phyloP scores from a whole-genome alignment of 1,139 yeast species.

The Geotrichum europaeum region DNA sequence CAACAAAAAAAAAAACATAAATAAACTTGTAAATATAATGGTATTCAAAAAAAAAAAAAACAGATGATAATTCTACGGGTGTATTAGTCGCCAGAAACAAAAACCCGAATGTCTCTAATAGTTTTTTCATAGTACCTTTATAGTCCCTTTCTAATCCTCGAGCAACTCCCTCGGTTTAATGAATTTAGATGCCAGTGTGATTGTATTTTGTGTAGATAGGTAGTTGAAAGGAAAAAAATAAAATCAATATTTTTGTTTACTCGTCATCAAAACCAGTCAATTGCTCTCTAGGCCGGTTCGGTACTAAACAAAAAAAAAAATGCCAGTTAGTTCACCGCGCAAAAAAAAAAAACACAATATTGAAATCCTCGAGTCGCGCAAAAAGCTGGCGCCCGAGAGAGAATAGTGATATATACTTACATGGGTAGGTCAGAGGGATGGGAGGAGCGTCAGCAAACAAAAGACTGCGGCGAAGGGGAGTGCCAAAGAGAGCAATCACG shows the following conservation, averaged over 20 bases:
- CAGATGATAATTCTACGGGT: background rate
- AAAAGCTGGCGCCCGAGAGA: background rate
- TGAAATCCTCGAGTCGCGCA: background rate
- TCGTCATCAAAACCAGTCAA: constrained; percentile 36
- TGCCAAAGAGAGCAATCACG: constrained; percentile 48
- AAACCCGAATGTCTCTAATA: too few relatives aligned
- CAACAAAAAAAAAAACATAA: background rate
- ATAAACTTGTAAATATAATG: background rate
- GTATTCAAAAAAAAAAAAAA: background rate
- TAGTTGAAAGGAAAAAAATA: constrained; percentile 1
- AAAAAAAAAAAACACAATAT: background rate
- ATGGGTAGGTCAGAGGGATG: constrained; percentile 64
- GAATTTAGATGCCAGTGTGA: background rate
- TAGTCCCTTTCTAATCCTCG: background rate
- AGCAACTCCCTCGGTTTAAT: background rate
- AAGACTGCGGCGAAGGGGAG: constrained; percentile 68
- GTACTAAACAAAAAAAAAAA: constrained; percentile 22
- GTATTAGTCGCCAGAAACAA: background rate
- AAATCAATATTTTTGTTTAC: constrained; percentile 16
- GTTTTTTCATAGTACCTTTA: too few relatives aligned
- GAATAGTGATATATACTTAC: constrained; percentile 22
- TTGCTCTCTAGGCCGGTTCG: constrained; percentile 31
- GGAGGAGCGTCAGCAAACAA: constrained; percentile 63
- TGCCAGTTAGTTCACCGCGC: background rate
- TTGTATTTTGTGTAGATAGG: background rate